phyloP scores from a whole-genome alignment of 345 rosid species.

The Acer saccharum region DNA sequence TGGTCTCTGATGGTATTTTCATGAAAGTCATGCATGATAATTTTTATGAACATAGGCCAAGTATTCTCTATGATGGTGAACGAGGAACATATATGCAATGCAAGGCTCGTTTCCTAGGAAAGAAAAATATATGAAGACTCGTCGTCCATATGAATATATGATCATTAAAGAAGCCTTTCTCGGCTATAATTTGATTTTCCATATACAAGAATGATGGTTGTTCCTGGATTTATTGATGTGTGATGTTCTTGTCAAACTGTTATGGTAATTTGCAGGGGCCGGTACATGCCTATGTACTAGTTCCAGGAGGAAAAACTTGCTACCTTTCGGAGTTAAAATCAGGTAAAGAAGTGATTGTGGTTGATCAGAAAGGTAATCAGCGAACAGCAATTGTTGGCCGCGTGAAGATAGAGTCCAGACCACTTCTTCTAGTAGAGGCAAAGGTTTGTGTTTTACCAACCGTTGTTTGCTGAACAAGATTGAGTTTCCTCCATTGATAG shows the following conservation, averaged over 20 bases:
- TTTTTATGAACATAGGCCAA: neutral
- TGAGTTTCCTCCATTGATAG: neutral
- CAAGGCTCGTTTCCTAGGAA: neutral
- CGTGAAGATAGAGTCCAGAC: conserved; percentile 85
- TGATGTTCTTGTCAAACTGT: neutral
- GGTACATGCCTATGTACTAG: conserved; percentile 76
- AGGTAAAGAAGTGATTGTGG: conserved; percentile 68
- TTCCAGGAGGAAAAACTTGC: conserved; percentile 86
- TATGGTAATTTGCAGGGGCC: conserved; percentile 59
- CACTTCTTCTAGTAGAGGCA: conserved; percentile 71
- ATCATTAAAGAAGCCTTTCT: neutral
- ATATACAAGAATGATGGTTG: neutral
- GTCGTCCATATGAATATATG: neutral
- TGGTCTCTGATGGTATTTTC: neutral
- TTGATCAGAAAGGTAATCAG: conserved; percentile 63
- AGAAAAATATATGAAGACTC: neutral
- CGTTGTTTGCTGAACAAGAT: neutral
- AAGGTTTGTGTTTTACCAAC: conserved; percentile 45
- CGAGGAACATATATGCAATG: neutral
- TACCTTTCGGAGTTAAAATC: conserved; percentile 85
- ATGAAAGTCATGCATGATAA: neutral
- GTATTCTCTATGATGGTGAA: neutral
- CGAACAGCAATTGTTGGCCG: conserved; percentile 74
- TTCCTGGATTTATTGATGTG: neutral
- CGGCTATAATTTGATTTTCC: neutral